Percentiles rank a stretch among this genome's conserved stretches.
Evolutionary conservation across 805 yeast species (phyloP).

Genomic region (Alloascoidea hylecoeti): DNA sequence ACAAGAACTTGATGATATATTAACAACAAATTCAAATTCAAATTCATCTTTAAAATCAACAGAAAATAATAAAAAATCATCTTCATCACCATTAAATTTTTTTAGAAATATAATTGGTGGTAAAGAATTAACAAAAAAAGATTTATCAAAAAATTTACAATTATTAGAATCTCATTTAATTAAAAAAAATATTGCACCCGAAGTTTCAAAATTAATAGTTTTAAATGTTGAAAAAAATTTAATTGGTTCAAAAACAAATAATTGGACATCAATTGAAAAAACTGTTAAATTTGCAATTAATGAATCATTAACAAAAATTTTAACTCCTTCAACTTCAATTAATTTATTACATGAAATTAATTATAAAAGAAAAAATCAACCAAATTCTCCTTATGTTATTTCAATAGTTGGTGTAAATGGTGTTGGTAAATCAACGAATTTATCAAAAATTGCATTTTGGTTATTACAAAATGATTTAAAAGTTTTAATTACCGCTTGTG

Average conservation of each 20-base stretch:
- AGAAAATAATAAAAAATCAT: constrained; percentile 11
- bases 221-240: constrained; percentile 57
- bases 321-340: constrained; percentile 86
- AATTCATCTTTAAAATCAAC: constrained; percentile 8
- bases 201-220: constrained; percentile 64
- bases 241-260: constrained; percentile 57
- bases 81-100: constrained; percentile 37
- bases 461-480: constrained; percentile 75
- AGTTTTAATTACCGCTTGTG: constrained; percentile 91
- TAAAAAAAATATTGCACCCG: constrained; percentile 82
- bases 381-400: constrained; percentile 69
- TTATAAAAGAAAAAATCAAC: constrained; percentile 16
- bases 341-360: constrained; percentile 77
- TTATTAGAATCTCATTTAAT: constrained; percentile 66
- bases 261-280: constrained; percentile 58
- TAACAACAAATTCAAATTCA: constrained; percentile 13
- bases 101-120: constrained; percentile 54
- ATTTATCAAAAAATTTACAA: constrained; percentile 48
- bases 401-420: constrained; percentile 98
- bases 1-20: constrained; percentile 29
- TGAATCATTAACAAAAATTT: constrained; percentile 47
- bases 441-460: constrained; percentile 94
- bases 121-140: constrained; percentile 45
- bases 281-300: constrained; percentile 53
- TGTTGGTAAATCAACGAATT: constrained; percentile 92